Percentiles rank a stretch among this genome's conserved stretches.
Evolutionary conservation across 2,329 filamentous ascomycete genomes (phyloP).

Genomic region (Penicillium freii): DNA sequence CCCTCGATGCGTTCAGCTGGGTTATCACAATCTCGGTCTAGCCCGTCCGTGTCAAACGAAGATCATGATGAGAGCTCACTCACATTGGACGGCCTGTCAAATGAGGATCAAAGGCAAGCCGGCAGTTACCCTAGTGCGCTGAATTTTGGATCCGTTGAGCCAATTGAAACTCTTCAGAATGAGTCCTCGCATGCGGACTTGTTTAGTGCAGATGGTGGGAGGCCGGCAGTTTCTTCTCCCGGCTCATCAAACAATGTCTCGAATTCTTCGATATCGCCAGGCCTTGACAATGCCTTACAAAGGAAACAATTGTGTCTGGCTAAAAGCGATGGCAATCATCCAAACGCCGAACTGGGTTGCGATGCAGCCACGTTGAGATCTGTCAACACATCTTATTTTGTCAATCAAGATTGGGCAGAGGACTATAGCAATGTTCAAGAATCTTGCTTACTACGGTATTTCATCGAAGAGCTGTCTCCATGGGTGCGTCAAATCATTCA

Average conservation of each 20-base stretch:
- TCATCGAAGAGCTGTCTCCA: constrained; percentile 28
- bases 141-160: not conserved
- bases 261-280: not conserved
- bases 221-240: not conserved
- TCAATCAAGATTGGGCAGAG: not conserved
- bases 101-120: not conserved
- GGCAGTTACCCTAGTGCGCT: not conserved
- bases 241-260: not conserved
- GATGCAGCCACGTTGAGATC: not conserved
- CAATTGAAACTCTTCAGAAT: not conserved
- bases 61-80: not conserved
- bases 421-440: constrained; percentile 13
- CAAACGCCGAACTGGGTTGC: not conserved
- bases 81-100: not conserved
- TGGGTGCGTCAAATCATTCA: constrained; percentile 16
- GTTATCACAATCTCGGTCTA: not conserved
- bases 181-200: not conserved
- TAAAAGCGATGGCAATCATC: too few relatives aligned
- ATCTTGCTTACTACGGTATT: constrained; percentile 23
- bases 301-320: not conserved
- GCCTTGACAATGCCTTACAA: not conserved
- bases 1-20: not conserved
- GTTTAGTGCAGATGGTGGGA: not conserved
- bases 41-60: not conserved
- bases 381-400: not conserved